Evolutionary conservation across 2,329 filamentous ascomycete genomes (phyloP).

Genomic region (Neurospora sp.): DNA sequence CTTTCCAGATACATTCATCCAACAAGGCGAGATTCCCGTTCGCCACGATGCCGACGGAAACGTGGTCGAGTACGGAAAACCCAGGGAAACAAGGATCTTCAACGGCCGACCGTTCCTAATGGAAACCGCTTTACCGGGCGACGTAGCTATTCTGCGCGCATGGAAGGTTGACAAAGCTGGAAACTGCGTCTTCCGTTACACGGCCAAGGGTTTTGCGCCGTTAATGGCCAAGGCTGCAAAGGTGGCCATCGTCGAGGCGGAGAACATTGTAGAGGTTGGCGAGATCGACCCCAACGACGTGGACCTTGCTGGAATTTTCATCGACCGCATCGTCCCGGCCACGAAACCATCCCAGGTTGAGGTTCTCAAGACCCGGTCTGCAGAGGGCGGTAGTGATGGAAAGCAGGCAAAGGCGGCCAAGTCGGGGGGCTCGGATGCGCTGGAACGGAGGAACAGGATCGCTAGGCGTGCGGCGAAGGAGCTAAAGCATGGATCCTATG

Average conservation of each 20-base stretch:
- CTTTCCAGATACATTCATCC: slow-evolving; percentile 48
- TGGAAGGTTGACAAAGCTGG: slow-evolving; percentile 68
- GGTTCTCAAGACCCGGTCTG: slow-evolving; percentile 48
- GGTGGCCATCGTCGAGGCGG: slow-evolving; percentile 73
- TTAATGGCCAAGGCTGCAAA: slow-evolving; percentile 76
- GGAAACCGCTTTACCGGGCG: slow-evolving; percentile 66
- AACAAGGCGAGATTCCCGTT: slow-evolving; percentile 59
- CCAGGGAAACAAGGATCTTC: slow-evolving; percentile 64
- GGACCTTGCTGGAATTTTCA: slow-evolving; percentile 72
- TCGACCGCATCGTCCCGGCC: slow-evolving; percentile 70
- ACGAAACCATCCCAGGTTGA: slow-evolving; percentile 66
- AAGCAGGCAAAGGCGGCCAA: slow-evolving; percentile 23
- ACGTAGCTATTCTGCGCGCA: slow-evolving; percentile 68
- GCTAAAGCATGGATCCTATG: slow-evolving; percentile 70
- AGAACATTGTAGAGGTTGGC: slow-evolving; percentile 70
- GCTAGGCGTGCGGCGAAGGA: slow-evolving; percentile 70
- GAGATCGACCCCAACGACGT: slow-evolving; percentile 65
- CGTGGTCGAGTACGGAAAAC: slow-evolving; percentile 53
- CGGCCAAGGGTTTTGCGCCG: slow-evolving; percentile 64
- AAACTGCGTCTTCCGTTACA: slow-evolving; percentile 68
- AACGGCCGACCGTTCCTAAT: slow-evolving; percentile 64
- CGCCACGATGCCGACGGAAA: slow-evolving; percentile 49
- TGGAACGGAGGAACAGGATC: slow-evolving; percentile 57
- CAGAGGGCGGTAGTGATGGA: slow-evolving; percentile 26
- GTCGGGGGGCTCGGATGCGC: slow-evolving; percentile 28